phyloP scores from a whole-genome alignment of 2,329 filamentous ascomycete genomes.

The Ophiostoma populinum region DNA sequence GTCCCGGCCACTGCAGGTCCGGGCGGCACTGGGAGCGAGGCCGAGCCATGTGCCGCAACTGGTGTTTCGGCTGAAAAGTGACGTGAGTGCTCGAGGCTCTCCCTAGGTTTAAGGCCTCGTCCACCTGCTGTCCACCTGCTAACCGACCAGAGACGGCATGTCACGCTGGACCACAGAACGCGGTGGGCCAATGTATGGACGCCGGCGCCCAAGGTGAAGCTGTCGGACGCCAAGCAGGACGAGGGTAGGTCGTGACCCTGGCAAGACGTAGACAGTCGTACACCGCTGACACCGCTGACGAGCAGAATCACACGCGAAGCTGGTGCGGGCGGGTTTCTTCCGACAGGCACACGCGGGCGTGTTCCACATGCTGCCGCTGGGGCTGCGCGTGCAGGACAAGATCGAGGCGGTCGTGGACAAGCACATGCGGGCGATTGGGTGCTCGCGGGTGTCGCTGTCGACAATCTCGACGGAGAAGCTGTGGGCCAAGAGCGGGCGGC shows the following conservation, averaged over 20 bases:
- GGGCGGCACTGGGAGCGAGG: too few relatives aligned
- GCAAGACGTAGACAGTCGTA: too few relatives aligned
- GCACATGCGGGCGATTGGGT: slow-evolving; percentile 70
- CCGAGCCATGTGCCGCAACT: too few relatives aligned
- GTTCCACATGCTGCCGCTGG: slow-evolving; percentile 81
- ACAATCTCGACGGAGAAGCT: slow-evolving; percentile 70
- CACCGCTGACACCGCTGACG: too few relatives aligned
- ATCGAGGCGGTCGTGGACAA: slow-evolving; percentile 72
- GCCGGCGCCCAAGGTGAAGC: slow-evolving; percentile 39
- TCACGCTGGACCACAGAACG: slow-evolving; percentile 14
- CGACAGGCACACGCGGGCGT: slow-evolving; percentile 72
- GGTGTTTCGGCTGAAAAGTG: too few relatives aligned
- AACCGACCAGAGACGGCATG: slow-evolving; percentile 3
- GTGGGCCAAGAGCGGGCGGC: slow-evolving; percentile 69
- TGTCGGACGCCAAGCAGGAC: slow-evolving; percentile 38
- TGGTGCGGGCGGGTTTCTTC: slow-evolving; percentile 55
- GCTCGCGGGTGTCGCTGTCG: slow-evolving; percentile 68
- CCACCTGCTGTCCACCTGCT: too few relatives aligned
- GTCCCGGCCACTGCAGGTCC: too few relatives aligned
- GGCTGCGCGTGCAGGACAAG: slow-evolving; percentile 74
- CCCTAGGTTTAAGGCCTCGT: too few relatives aligned
- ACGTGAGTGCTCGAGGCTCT: too few relatives aligned
- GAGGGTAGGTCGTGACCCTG: slow-evolving; percentile 25
- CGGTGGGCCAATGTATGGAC: slow-evolving; percentile 64
- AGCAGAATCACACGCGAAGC: slow-evolving; percentile 45